Evolutionary conservation across 1,284 basidiomycete species (phyloP), one percentile per base, ranked within the genome.

Genomic region (Cryptococcus jaspeensis): DNA sequence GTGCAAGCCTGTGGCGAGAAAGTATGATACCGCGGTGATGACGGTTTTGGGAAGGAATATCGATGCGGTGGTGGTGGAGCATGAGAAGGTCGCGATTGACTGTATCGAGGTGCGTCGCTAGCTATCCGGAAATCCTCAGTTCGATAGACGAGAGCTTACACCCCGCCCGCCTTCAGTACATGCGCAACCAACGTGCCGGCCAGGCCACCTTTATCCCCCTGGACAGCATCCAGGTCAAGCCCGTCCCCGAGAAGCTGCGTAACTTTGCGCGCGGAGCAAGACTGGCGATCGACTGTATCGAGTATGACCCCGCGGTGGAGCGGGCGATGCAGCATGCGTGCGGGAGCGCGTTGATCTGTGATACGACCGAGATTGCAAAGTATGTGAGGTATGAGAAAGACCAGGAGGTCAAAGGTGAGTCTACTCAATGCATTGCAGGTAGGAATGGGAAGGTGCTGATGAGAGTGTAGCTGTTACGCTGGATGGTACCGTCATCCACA

Each of bases 121-220:
- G 20, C 22, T 20, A 15, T 36, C 35, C 20, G 12, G n/a, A n/a
- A n/a, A n/a, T n/a, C n/a, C n/a, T n/a, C n/a, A n/a, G 46, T 12
- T n/a, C 15, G 16, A 9, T 36, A 11, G 28, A 16, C n/a, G n/a
- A n/a, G n/a, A 47, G n/a, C 40, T 41, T 44, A 47, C 36, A 40
- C 50, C 18, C 9, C 8, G 32, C 22, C 38, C 23, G 22, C 32
- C 4, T 45, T 15, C 70, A 94, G 88, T 99, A 97, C 75, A 86
- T 99, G 83, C 89, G 92, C 60, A 92, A 89, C 68, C 92, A 97
- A 77, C 88, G 94, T 36, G 86, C 88, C 0, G 95, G 95, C 1
- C 91, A 93, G 77, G 93, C 93, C 7, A 99, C 95, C 0, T 99
- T 99, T 79, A 88, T 99, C 50, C 96, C 96, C 0, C 86, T 99